Evolutionary conservation across 2,329 filamentous ascomycete genomes (phyloP), one percentile per base, ranked within the genome.

Genomic region (Dactylellina haptotyla): DNA sequence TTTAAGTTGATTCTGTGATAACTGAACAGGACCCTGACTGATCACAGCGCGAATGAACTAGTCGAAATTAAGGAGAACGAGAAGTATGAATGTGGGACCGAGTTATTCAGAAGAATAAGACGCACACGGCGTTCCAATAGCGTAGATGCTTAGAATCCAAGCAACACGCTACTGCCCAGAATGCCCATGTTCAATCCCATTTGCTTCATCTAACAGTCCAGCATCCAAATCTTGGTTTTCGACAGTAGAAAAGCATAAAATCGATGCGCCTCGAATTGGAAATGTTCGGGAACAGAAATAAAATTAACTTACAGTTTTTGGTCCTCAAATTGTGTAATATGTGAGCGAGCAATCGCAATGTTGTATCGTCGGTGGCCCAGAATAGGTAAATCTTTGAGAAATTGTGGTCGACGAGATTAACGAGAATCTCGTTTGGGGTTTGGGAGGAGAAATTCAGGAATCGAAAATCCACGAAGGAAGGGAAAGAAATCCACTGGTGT

Each of bases 11-110:
- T 53, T 58, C 25, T 63, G 66, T 71, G 57, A 63, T 63, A 50
- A 30, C 23, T 34, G 56, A n/a, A 46, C 58, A 41, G 18, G 16
- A 43, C 58, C 58, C 34, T 50, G 45, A 67, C 23, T 39, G 25
- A 53, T 43, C 51, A 58, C 58, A 34, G 20, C 18, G 56, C 32
- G 45, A 65, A 48, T 16, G 37, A 20, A 43, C 16, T 67, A 37
- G 50, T 51, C 26, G 64, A 62, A 69, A 69, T 69, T 56, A 61
- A 69, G 64, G 64, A 61, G 64, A 69, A 25, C 30, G 39, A 56
- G 50, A 39, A 66, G 37, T 14, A 48, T 32, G 26, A 37, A n/a
- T 28, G 63, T 61, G 39, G 45, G 26, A 45, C 63, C 43, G 28
- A 53, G 54, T 34, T 6, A 34, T 14, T 14, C 32, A 34, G 32